Evolutionary conservation across 352 stramenopile species (phyloP).

Genomic region (Phytophthora kernoviae): DNA sequence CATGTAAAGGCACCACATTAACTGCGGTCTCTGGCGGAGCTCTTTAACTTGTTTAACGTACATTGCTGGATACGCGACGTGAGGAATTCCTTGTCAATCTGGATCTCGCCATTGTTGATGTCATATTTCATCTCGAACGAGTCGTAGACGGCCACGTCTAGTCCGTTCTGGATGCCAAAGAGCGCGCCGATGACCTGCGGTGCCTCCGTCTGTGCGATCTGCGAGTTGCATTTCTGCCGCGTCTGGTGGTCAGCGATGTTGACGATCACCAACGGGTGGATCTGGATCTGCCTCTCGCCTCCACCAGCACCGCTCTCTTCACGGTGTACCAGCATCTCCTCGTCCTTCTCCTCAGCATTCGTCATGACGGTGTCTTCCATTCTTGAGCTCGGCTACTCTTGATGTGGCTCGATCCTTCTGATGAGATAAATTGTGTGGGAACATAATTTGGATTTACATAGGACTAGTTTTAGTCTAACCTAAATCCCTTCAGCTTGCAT

Average conservation of each 20-base stretch:
- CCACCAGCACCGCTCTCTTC: constrained; percentile 50
- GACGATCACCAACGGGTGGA: constrained; percentile 92
- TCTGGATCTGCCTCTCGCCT: constrained; percentile 71
- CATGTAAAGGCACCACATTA: constrained; percentile 3
- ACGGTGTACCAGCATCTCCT: constrained; percentile 47
- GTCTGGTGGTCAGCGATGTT: constrained; percentile 96
- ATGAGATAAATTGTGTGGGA: too few relatives aligned
- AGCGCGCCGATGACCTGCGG: constrained; percentile 88
- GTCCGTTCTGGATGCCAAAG: constrained; percentile 90
- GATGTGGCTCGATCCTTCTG: constrained; percentile 13
- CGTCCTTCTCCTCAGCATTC: constrained; percentile 44
- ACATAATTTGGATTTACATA: not conserved
- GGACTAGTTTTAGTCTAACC: not conserved
- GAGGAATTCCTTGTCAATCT: constrained; percentile 87
- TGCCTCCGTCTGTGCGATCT: constrained; percentile 46
- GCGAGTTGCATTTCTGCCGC: constrained; percentile 71
- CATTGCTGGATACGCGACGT: constrained; percentile 79
- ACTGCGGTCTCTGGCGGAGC: too few relatives aligned
- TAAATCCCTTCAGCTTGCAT: not conserved
- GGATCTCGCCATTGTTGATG: constrained; percentile 48
- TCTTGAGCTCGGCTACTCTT: constrained; percentile 26
- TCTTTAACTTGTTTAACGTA: not conserved
- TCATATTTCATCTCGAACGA: constrained; percentile 91
- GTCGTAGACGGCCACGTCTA: constrained; percentile 84
- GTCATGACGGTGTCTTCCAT: constrained; percentile 70